Evolutionary conservation across 2,329 filamentous ascomycete species (phyloP), one percentile per base, ranked within the genome.

Genomic region (Aspergillus carbonarius): DNA sequence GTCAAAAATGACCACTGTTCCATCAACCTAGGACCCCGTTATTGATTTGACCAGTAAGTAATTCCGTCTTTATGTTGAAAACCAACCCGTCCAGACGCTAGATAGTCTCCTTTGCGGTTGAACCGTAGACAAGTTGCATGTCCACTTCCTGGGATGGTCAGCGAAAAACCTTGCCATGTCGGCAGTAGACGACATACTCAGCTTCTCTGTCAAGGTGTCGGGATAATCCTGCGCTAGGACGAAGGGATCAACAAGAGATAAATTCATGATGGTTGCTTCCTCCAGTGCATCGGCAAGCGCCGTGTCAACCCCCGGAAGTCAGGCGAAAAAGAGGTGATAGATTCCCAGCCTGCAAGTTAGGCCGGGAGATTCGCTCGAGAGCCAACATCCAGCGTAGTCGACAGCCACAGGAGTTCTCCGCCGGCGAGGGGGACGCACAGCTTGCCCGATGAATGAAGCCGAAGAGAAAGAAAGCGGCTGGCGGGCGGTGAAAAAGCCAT

Each of bases 1-100:
- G 72, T 99, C 95, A 83, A 96, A 99, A 48, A 99, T 90, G 56
- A 96, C 91, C 40, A 99, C 90, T 5, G 92, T 95, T 66, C 95
- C 95, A 78, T 99, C 95, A 62, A 85, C 81, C 82, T 85, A 63
- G 46, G 51, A 7, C 32, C 12, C 47, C 60, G 61, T 68, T 59
- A 66, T 61, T 52, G 57, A 60, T 39, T 27, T 47, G 25, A n/a
- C 34, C 13, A 12, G 5, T n/a, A 17, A 44, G 37, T 18, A 35
- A 20, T 39, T 18, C 18, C n/a, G 12, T 39, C 39, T 32, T 39
- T 8, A 6, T 51, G 42, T 37, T 55, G 55, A 40, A 46, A 65
- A 70, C 76, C 60, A 74, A 92, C 91, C 72, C 95, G 88, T 63
- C 95, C 95, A 30, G 93, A 96, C 46, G 95, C 95, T 63, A 99